A percentile compares a stretch with the other conserved stretches of the same genome.
phyloP scores from a whole-genome alignment of 495 filamentous ascomycete genomes.

The Cladorrhinum samala region DNA sequence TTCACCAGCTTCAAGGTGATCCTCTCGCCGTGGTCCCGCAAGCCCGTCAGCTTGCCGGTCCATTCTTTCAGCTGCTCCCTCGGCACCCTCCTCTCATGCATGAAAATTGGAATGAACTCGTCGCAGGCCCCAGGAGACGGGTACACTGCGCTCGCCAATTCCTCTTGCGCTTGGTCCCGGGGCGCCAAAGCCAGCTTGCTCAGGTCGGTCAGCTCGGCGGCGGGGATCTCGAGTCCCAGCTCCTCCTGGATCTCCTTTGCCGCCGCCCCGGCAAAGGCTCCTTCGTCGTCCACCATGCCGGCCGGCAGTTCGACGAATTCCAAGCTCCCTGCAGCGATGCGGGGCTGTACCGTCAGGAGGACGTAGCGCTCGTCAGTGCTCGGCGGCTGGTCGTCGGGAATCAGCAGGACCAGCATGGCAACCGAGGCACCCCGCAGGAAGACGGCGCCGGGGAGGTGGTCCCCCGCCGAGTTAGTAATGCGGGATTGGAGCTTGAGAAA shows the following conservation, averaged over 20 bases:
- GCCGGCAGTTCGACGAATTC: constrained; percentile 76
- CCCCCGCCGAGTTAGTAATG: constrained; percentile 56
- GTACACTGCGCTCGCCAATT: constrained; percentile 59
- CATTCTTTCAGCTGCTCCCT: constrained; percentile 58
- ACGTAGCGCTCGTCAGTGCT: constrained; percentile 56
- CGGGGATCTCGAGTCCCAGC: constrained; percentile 53
- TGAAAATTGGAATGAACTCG: constrained; percentile 74
- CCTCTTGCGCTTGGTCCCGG: constrained; percentile 23
- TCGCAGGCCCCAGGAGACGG: constrained; percentile 77
- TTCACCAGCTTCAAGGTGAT: constrained; percentile 68
- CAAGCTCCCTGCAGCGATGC: constrained; percentile 71
- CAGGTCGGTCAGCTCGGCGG: constrained; percentile 38
- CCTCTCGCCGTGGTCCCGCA: constrained; percentile 74
- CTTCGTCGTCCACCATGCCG: constrained; percentile 79
- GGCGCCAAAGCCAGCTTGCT: constrained; percentile 56
- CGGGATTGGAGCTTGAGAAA: constrained; percentile 71
- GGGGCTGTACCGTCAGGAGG: constrained; percentile 76
- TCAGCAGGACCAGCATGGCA: constrained; percentile 71
- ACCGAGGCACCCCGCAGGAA: constrained; percentile 80
- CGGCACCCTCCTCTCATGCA: constrained; percentile 63
- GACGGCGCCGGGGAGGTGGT: constrained; percentile 66
- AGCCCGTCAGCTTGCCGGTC: constrained; percentile 70
- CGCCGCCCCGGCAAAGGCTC: constrained; percentile 68
- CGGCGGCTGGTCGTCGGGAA: constrained; percentile 57
- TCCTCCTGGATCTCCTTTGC: constrained; percentile 83